These are phyloP conservation scores for Penicillium waksmanii DNA, from an alignment of 495 filamentous ascomycete species.

Conservation along the genomic window DNA sequence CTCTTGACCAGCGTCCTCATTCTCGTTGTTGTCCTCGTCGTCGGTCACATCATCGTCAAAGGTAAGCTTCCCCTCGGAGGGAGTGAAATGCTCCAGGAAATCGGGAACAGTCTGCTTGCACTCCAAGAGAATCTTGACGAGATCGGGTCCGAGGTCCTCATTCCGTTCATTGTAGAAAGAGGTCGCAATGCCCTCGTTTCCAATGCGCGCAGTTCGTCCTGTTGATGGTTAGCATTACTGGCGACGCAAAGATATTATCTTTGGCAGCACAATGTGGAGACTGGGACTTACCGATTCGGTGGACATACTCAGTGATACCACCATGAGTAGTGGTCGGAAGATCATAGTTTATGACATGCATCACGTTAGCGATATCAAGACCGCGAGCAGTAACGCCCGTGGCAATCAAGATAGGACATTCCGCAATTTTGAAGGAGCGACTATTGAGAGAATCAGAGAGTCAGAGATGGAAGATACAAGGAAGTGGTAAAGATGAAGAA, in stretches of 20 bases:
- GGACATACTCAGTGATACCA: conserved; percentile 93
- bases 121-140: conserved; percentile 82
- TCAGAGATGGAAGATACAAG: not conserved
- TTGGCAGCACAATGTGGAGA: not conserved
- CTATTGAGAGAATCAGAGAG: conserved; percentile 30
- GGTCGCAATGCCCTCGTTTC: conserved; percentile 81
- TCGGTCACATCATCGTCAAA: conserved; percentile 68
- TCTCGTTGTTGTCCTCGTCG: conserved; percentile 32
- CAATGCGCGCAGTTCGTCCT: conserved; percentile 94
- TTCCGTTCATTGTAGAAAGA: conserved; percentile 85
- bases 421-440: conserved; percentile 78
- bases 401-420: conserved; percentile 77
- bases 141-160: conserved; percentile 64
- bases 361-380: conserved; percentile 84
- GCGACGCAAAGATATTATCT: too few relatives aligned
- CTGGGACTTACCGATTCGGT: conserved; percentile 77
- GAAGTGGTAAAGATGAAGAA: conserved; percentile 1
- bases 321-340: conserved; percentile 70
- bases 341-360: conserved; percentile 93
- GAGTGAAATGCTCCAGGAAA: conserved; percentile 70
- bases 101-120: conserved; percentile 77
- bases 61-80: conserved; percentile 51
- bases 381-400: conserved; percentile 87
- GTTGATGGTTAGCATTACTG: not conserved
- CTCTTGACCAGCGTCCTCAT: conserved; percentile 14